Base-by-base conservation (phyloP, 345 rosid genomes). In the Sisymbrium irio region DNA sequence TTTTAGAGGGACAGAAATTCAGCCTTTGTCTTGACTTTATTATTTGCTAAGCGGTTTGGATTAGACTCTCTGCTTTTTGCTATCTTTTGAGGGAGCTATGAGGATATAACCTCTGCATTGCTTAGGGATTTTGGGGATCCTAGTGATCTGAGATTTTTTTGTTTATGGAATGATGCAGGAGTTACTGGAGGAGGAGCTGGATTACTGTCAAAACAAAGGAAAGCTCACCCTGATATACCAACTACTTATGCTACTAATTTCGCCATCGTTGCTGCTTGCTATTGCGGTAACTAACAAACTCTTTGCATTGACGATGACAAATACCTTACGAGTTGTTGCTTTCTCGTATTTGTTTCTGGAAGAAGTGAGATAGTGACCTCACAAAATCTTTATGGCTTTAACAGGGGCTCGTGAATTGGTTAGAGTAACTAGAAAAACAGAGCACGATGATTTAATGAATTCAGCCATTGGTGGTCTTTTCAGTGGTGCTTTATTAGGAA, bases 361-460 rank as follows among this genome's bases (percentile, higher is more conserved):
- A 35, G 41, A 20, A 60, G 17, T 37, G 64, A 59, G 69, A 6
- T 32, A 12, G 15, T n/a, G 27, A 53, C 10, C 27, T 28, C 39
- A 45, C 27, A 6, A 27, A 8, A 37, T 36, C 44, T 75, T 53
- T 35, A 72, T 41, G 50, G 64, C 20, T 61, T 76, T 77, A 40
- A 17, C 75, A 92, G 97, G 87, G 65, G 89, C 88, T 39, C 88
- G 94, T 39, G 97, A 88, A 79, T 88, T 83, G 68, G 94, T 88
- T 49, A 83, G 85, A 78, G 83, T 75, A 25, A 80, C 80, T 58
- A 81, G 91, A 41, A 85, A 83, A 82, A 80, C 94, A 46, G 92
- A 83, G n/a, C 80, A 83, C 6, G 86, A 77, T 54, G 97, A 89
- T 83, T 73, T 85, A 51, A 47, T 88, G 55, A 89, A 92, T 77